Percentiles rank a stretch among this genome's conserved stretches.
phyloP scores from a whole-genome alignment of 1,284 basidiomycete species.

The Moesziomyces parantarcticus region DNA sequence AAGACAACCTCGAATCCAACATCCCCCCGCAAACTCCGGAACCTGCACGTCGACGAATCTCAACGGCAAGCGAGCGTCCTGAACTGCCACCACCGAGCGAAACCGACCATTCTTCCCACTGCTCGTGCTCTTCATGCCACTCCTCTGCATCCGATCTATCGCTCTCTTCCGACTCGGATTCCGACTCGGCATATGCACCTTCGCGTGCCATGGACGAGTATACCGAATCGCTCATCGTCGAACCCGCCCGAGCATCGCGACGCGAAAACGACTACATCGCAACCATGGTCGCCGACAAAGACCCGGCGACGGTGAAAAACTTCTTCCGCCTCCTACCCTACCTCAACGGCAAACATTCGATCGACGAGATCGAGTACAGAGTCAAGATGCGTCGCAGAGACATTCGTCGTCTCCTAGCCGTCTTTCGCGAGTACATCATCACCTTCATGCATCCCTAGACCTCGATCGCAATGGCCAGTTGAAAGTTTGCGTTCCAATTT shows the following conservation, averaged over 20 bases:
- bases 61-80: constrained; percentile 38
- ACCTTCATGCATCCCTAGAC: constrained; percentile 60
- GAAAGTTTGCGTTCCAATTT: background rate
- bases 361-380: constrained; percentile 63
- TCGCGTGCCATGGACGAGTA: constrained; percentile 4
- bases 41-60: constrained; percentile 16
- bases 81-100: constrained; percentile 39
- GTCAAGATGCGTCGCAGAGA: constrained; percentile 46
- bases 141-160: constrained; percentile 20
- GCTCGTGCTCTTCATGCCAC: constrained; percentile 13
- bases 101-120: constrained; percentile 5
- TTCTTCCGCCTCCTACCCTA: constrained; percentile 60
- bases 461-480: background rate
- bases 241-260: constrained; percentile 82
- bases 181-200: background rate
- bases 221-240: constrained; percentile 74
- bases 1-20: constrained; percentile 26
- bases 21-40: too few species aligned
- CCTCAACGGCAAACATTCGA: constrained; percentile 64
- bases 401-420: constrained; percentile 48
- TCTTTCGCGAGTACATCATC: constrained; percentile 53
- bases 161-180: constrained; percentile 21
- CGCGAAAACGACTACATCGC: constrained; percentile 81
- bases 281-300: constrained; percentile 83
- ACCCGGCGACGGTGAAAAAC: constrained; percentile 62